Evolutionary conservation across 164 flowering plant genomes (phyloP), one percentile per base, ranked within the genome.

Genomic region (Taxillus chinensis): DNA sequence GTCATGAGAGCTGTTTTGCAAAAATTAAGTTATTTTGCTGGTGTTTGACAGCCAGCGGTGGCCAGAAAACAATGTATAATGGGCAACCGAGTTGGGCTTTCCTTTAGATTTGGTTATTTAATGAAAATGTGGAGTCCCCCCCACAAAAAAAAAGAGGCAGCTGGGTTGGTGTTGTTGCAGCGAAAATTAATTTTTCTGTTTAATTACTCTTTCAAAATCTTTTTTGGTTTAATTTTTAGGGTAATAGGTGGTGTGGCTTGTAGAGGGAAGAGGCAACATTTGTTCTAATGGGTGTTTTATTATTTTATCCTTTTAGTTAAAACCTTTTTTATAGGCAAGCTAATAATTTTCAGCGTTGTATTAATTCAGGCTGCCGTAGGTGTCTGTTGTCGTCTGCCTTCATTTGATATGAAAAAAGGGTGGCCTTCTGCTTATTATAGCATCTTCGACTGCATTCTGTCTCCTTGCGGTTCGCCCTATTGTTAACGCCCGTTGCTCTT

Each of bases 11-110:
- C 60, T 57, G 50, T 38, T 67, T 59, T 63, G 61, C 16, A 56
- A 63, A 45, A 63, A 61, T 64, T 68, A 71, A 51, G 54, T 71
- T 68, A 65, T 59, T 65, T 45, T 39, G 27, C 66, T 15, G 27
- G 5, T 46, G 61, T 27, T 27, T 49, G 75, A 70, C 68, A 63
- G 68, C 42, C 56, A 62, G 1, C 12, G 43, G 16, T 48, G 53
- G 59, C 43, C 45, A 46, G 59, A 63, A 73, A 63, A 73, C 62
- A 71, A 54, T 72, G 74, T 76, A 71, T 64, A 54, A 62, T 68
- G 69, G 67, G 57, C 69, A 27, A 63, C 66, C 58, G 27, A 27
- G 27, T 27, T 60, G 56, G 54, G 71, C 58, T 8, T 60, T 71
- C 76, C 57, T 61, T 57, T 67, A 27, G 60, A 62, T 54, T 57